Evolutionary conservation across 345 rosid species (phyloP), one percentile per base, ranked within the genome.

Genomic region (Murraya koenigii): DNA sequence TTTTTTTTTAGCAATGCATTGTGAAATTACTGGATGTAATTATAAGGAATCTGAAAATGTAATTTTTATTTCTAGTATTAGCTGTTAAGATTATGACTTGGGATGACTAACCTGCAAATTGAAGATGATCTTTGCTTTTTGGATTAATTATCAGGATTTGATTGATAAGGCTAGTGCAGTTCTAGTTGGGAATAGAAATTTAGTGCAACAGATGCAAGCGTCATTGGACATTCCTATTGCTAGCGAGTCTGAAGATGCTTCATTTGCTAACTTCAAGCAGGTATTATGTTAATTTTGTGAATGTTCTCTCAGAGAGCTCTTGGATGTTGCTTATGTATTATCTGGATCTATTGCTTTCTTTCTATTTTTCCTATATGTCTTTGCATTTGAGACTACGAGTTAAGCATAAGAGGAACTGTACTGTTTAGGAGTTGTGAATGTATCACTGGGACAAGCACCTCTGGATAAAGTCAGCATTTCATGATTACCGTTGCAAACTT

Each of bases 191-290:
- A 95, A 92, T 82, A 88, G 89, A 80, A 90, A 69, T 74, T 80
- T 86, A 44, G 67, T 95, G 54, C 89, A 82, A 79, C 83, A 86
- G 77, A 93, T 93, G 94, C 93, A 95, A 78, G 84, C 81, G 49
- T 86, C 93, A 0, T 66, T 82, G 30, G 89, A 91, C 23, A 80
- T 86, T 80, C 82, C 92, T 14, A 20, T 66, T 15, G 66, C 78
- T 0, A 67, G 38, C 15, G 90, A 85, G 72, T 81, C 82, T 1
- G 90, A 89, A 69, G 94, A 95, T 79, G 79, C 88, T 36, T 90
- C 92, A n/a, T 85, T 90, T 77, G 85, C 87, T 38, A 89, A 86
- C 88, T 90, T 95, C 85, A 92, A 90, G 79, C 92, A 95, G 97
- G 98, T 90, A 66, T 72, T 67, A 60, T 20, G 17, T 59, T 67